These are phyloP conservation scores for Orbilia oligospora DNA, from an alignment of 2,329 filamentous ascomycete genomes.

Conservation along the genomic window DNA sequence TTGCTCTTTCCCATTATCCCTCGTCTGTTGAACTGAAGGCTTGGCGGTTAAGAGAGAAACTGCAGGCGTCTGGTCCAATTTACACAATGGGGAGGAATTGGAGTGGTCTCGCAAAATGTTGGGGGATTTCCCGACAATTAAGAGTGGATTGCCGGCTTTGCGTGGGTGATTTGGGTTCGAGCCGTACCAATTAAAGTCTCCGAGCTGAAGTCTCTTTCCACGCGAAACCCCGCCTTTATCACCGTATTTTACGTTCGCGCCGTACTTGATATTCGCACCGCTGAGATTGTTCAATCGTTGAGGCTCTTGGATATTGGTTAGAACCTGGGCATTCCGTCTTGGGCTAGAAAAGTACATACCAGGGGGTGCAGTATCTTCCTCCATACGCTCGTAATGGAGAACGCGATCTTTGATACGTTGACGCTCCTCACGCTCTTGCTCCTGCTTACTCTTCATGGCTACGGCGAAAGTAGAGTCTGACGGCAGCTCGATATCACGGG, in stretches of 20 bases:
- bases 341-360: slow-evolving; percentile 18
- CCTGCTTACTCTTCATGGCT: slow-evolving; percentile 95
- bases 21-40: slow-evolving; percentile 54
- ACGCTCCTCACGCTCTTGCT: slow-evolving; percentile 95
- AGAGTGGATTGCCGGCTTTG: not conserved
- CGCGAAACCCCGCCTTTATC: slow-evolving; percentile 50
- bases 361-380: slow-evolving; percentile 70
- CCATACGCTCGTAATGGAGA: slow-evolving; percentile 88
- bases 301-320: slow-evolving; percentile 23
- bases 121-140: not conserved
- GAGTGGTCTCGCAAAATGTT: not conserved
- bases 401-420: slow-evolving; percentile 98
- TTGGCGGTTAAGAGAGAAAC: not conserved
- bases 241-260: slow-evolving; percentile 54
- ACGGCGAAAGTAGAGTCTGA: slow-evolving; percentile 94
- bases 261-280: slow-evolving; percentile 49
- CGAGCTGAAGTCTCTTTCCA: slow-evolving; percentile 56
- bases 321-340: not conserved
- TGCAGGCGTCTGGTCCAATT: slow-evolving; percentile 7
- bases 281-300: slow-evolving; percentile 48
- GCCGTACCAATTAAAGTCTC: slow-evolving; percentile 59
- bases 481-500: slow-evolving; percentile 66
- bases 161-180: slow-evolving; percentile 31
- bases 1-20: slow-evolving; percentile 22
- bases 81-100: slow-evolving; percentile 21